Base-by-base conservation (phyloP, 208 protist genomes). In the Trichomonas vaginalis region DNA sequence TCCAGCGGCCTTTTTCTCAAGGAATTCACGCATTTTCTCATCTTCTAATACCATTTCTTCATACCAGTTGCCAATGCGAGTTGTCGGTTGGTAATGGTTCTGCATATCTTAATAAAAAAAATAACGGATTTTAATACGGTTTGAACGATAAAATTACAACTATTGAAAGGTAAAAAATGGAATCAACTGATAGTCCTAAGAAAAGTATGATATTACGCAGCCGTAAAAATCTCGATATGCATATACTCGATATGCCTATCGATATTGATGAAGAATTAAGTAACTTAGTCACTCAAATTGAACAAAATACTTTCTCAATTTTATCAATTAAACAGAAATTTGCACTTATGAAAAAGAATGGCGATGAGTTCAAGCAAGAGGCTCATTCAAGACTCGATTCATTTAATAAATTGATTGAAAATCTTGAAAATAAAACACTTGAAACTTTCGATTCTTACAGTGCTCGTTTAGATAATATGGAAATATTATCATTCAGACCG, bases 11-110 rank as follows among this genome's bases (percentile, higher is more conserved):
- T 92, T 92, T 39, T 92, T 92, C 45, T 92, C 86, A 39, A 92
- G 45, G 45, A 92, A 92, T 92, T 92, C 86, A 35, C 86, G 23
- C 45, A 92, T 92, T 47, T 92, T 92, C 56, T 92, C 86, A 39
- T 92, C 86, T 47, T 56, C 45, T n/a, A 48, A 45, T 35, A 92
- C 86, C 6, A 27, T 45, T 39, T 92, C 86, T 47, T 92, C 86
- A 92, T 45, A 92, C 86, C 86, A 92, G 45, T 92, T 92, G 23
- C 86, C 86, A 51, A 48, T 92, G 8, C 40, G 23, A 35, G 86
- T 92, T 27, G 56, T 70, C n/a, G 56, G 56, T 70, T 70, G 56
- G n/a, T 70, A 70, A 70, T 70, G 56, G n/a, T 70, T 70, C 56
- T 70, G 56, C 56, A 70, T 70, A 32, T 8, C 6, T 70, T 70